Evolutionary conservation across 1,284 basidiomycete species (phyloP).

Genomic region (Leccinum idahoense): DNA sequence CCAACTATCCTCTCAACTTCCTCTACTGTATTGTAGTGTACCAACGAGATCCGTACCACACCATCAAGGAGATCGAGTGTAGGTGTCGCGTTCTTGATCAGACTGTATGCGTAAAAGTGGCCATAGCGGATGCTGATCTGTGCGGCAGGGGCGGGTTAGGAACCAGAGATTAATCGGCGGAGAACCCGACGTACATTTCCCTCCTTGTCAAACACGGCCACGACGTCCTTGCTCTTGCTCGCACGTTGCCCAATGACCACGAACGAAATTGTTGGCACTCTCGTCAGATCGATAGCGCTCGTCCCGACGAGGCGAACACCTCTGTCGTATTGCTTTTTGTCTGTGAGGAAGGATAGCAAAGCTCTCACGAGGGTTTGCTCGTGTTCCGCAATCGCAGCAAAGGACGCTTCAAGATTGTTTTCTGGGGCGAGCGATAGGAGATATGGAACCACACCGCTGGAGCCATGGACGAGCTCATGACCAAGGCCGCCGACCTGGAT

Average conservation of each 20-base stretch:
- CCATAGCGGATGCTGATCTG: conserved; percentile 76
- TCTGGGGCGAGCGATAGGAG: conserved; percentile 53
- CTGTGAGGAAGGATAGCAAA: conserved; percentile 39
- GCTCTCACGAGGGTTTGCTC: conserved; percentile 41
- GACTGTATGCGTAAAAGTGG: conserved; percentile 73
- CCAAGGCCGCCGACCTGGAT: conserved; percentile 69
- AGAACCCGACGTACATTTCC: conserved; percentile 46
- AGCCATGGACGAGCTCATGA: conserved; percentile 64
- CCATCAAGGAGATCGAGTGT: conserved; percentile 59
- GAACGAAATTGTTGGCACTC: conserved; percentile 74
- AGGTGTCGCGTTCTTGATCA: conserved; percentile 50
- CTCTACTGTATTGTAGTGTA: conserved; percentile 74
- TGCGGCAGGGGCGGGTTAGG: neutral
- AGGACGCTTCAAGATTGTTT: conserved; percentile 42
- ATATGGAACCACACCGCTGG: conserved; percentile 60
- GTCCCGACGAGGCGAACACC: conserved; percentile 69
- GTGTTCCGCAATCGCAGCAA: conserved; percentile 41
- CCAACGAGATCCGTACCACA: conserved; percentile 72
- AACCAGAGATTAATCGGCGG: neutral
- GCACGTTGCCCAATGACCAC: conserved; percentile 54
- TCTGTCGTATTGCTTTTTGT: conserved; percentile 38
- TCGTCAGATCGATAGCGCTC: conserved; percentile 35
- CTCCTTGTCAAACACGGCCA: conserved; percentile 56
- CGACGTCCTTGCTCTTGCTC: conserved; percentile 57
- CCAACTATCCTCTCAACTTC: conserved; percentile 59